These are phyloP conservation scores for Xylariaceae sp. DNA, from an alignment of 2,329 filamentous ascomycete species.

Conservation along the genomic window DNA sequence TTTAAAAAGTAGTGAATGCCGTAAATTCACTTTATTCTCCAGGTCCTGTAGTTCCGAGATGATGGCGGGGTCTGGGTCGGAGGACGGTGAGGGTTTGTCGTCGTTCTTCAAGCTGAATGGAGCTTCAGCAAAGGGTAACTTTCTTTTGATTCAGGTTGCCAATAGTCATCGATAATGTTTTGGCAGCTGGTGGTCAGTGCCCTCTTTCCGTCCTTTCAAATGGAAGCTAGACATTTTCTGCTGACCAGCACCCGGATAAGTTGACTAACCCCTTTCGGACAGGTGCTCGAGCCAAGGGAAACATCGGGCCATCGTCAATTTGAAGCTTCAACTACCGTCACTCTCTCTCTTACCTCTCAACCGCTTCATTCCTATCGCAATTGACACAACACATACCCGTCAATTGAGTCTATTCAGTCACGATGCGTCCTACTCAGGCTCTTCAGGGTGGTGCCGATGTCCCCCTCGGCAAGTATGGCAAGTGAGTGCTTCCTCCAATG, in stretches of 20 bases:
- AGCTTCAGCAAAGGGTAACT: no score
- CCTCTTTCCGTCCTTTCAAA: not conserved
- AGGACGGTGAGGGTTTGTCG: no score
- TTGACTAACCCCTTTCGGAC: constrained; percentile 16
- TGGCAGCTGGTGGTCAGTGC: not conserved
- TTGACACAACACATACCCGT: constrained; percentile 27
- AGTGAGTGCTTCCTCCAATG: constrained; percentile 36
- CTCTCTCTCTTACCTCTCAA: constrained; percentile 23
- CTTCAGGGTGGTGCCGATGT: constrained; percentile 38
- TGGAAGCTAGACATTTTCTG: constrained; percentile 1
- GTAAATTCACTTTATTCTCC: no score
- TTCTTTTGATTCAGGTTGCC: no score
- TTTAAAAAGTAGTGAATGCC: no score
- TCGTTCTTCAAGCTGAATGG: no score
- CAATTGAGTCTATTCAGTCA: constrained; percentile 29
- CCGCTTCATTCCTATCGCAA: constrained; percentile 21
- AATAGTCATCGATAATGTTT: not conserved
- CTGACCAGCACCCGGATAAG: no score
- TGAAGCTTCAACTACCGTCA: constrained; percentile 15
- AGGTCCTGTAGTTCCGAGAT: no score
- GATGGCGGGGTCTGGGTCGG: no score
- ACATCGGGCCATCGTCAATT: constrained; percentile 26
- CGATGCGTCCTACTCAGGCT: constrained; percentile 45
- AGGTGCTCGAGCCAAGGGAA: constrained; percentile 12
- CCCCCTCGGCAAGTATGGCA: constrained; percentile 41